A percentile compares a stretch with the other conserved stretches of the same genome.
phyloP scores from a whole-genome alignment of 805 yeast genomes.

The Saccharomyces mikatae region DNA sequence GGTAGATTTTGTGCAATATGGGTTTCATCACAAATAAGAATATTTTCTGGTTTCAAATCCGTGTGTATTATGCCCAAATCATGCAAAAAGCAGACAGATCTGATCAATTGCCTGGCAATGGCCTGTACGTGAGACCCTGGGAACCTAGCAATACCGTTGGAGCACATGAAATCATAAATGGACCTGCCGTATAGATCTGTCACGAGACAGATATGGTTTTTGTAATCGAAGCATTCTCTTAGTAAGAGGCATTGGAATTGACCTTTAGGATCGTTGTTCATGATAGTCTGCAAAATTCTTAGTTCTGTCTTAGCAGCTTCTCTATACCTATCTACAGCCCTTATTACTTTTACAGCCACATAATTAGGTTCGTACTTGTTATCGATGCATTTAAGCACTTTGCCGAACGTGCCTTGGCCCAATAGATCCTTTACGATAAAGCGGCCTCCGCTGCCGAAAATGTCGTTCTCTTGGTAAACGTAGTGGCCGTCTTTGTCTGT shows the following conservation, averaged over 20 bases:
- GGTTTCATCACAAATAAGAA: conserved; percentile 41
- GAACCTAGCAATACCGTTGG: conserved; percentile 77
- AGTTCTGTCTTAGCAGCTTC: conserved; percentile 93
- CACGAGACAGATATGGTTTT: conserved; percentile 90
- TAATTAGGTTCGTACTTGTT: conserved; percentile 19
- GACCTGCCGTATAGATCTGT: conserved; percentile 81
- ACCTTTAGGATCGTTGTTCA: conserved; percentile 43
- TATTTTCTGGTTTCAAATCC: conserved; percentile 93
- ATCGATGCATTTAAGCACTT: conserved; percentile 89
- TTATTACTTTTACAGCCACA: conserved; percentile 87
- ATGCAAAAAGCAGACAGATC: conserved; percentile 83
- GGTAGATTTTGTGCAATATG: conserved; percentile 21
- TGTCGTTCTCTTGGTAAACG: conserved; percentile 48
- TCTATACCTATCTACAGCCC: conserved; percentile 87
- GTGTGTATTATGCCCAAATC: conserved; percentile 89
- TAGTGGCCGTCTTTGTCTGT: conserved; percentile 69
- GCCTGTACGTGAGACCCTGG: conserved; percentile 92
- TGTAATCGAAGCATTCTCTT: conserved; percentile 82
- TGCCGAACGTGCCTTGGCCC: conserved; percentile 98
- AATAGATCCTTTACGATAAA: conserved; percentile 59
- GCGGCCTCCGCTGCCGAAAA: conserved; percentile 57
- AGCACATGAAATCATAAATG: conserved; percentile 81
- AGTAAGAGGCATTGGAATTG: conserved; percentile 68
- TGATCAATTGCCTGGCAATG: conserved; percentile 73
- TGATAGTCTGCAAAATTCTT: conserved; percentile 47